Evolutionary conservation across 1,139 yeast genomes (phyloP), one percentile per base, ranked within the genome.

Genomic region (Geotrichum australiense): DNA sequence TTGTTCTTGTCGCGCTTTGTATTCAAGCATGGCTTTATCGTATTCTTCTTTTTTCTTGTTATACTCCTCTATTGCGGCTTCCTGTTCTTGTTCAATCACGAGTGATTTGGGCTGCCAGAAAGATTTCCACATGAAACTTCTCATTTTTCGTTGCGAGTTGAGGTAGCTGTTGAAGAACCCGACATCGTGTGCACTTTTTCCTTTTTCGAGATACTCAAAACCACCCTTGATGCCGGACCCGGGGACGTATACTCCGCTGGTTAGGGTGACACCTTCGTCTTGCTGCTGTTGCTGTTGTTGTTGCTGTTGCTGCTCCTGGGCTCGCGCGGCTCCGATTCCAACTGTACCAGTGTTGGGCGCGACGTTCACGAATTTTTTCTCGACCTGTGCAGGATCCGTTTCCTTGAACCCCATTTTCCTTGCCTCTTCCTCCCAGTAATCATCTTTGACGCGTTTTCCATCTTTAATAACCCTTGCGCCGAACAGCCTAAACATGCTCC

Each of bases 351-450:
- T 37, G 31, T 46, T 43, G 26, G 55, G 43, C 26, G 53, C 35
- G 47, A 53, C 45, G 38, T 50, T 41, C 35, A 49, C 26, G 47
- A 50, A 44, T 14, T 52, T 42, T 38, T 50, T 53, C 36, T 56
- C 59, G 18, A 50, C 43, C 36, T 63, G 67, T 4, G 71, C 75
- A 15, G 71, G 64, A 46, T 70, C 73, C 35, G 61, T 62, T 21
- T 68, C 67, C 1, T 69, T 65, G 42, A 70, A 68, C 2, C 84
- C 85, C 50, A 76, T 75, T 34, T 73, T 77, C 42, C 70, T 68
- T 0, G 84, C 81, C 32, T 68, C 61, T 28, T 70, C 73, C 56
- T 82, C 94, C 86, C 91, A 83, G 56, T 83, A 83, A 59, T 83
- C 94, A 59, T 83, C 94, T 15, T 65, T 62, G 8, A 82, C 77